These are phyloP conservation scores for Digitaria exilis DNA, from an alignment of 202 grass and related monocot species.

Conservation along the genomic window DNA sequence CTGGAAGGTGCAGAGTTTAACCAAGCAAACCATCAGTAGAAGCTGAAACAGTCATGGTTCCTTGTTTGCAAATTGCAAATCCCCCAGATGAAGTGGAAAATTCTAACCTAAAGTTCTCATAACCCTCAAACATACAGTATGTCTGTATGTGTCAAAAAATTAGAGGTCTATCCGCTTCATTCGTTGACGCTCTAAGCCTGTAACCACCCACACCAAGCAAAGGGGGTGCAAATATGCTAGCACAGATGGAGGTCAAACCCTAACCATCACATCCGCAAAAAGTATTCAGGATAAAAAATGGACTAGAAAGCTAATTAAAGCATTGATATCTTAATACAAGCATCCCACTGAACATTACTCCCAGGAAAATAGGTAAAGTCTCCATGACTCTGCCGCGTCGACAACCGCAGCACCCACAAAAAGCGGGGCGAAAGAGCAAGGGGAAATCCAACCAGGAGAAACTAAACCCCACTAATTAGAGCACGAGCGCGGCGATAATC, in stretches of 20 bases:
- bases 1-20: slow-evolving; percentile 17
- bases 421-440: too few relatives aligned
- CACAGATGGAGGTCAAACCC: background rate
- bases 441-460: too few relatives aligned
- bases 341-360: background rate
- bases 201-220: background rate
- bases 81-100: background rate
- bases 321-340: background rate
- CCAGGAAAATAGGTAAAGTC: background rate
- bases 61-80: background rate
- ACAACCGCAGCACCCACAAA: background rate
- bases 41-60: background rate
- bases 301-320: background rate
- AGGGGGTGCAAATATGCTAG: background rate
- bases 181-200: background rate
- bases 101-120: background rate
- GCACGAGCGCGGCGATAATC: background rate
- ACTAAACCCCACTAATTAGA: background rate
- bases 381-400: background rate
- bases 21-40: slow-evolving; percentile 1
- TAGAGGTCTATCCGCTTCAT: background rate
- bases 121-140: background rate
- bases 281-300: background rate
- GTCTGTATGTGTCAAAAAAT: background rate
- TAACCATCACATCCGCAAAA: background rate